Evolutionary conservation across 768 basidiomycete species (phyloP), one percentile per base, ranked within the genome.

Genomic region (Mycena epipterygia): DNA sequence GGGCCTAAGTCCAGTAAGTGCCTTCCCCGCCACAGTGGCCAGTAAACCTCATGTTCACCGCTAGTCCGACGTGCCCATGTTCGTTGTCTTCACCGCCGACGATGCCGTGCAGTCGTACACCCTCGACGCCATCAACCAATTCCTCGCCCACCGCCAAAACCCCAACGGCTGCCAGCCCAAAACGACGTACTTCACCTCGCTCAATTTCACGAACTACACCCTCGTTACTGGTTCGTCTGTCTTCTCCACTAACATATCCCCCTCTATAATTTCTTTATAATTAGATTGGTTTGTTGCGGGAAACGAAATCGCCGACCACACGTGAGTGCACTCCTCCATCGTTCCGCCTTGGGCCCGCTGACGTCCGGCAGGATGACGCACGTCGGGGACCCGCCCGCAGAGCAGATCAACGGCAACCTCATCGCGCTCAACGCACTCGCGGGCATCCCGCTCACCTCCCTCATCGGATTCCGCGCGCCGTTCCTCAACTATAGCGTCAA

Each of bases 361-460:
- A 91, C 35, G 92, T 93, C 80, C 91, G 93, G 73, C 93, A 90
- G 29, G 16, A 94, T 95, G 91, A 93, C 93, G 9, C 93, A 95
- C 79, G 88, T 92, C 64, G 91, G 89, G 35, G 76, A 82, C 29
- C 91, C 91, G 9, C 83, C 89, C 0, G 73, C 84, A 9, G 88
- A 88, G 37, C 92, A 95, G 78, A 88, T 95, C 71, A 87, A 92
- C 74, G 93, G 93, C 67, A 94, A 94, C 78, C 85, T 95, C 32
- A 89, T 92, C 66, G 91, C 93, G 14, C 85, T 94, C 58, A 95
- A 95, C 76, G 86, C 93, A 4, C 88, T 94, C 46, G 89, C 91
- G 33, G 93, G 93, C 19, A 93, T 95, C 69, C 93, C 93, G 0
- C 78, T 94, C 35, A 79, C 81, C 11, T 78, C 86, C 16, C 89